Base-by-base conservation (phyloP, 2,329 filamentous ascomycete species). In the Fusarium longipes region DNA sequence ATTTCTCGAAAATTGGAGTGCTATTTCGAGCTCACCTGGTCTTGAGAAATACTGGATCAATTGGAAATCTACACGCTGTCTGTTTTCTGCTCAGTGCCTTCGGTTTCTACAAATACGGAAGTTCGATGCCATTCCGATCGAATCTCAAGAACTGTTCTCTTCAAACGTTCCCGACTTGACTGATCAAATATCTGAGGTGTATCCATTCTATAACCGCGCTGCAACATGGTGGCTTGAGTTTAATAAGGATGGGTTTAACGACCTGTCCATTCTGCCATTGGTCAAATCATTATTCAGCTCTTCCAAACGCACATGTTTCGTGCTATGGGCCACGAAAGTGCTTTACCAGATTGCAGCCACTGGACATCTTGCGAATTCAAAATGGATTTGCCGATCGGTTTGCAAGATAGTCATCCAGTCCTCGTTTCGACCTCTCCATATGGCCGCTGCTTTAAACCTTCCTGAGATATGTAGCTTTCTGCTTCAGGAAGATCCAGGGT, bases 81-180 rank as follows among this genome's bases (percentile, higher is more conserved):
- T 50, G 0, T 25, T 70, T 11, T 42, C 56, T 14, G 6, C 20
- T 1, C 53, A 59, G 4, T 70, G 67, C 5, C 27, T 70, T 0
- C 11, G 9, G 5, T 70, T 65, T 17, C 11, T 70, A 1, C 59
- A 56, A 2, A n/a, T 67, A 17, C 18, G 36, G 1, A 66, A 70
- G 7, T 58, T 65, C 10, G 32, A 59, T 1, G 36, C 11, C 1
- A 2, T 35, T 1, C 51, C 42, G 0, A 5, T 5, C 1, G 4
- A 4, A 3, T 12, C 24, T 6, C 2, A 52, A 42, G 15, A 42
- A 3, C 15, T 17, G 3, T 27, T 12, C 9, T 6, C 8, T 11
- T 42, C 2, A 4, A 56, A 6, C 7, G 32, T 12, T 2, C 43
- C 5, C 9, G 30, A n/a, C 7, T 11, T 18, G 0, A 45, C 15